A percentile compares a stretch with the other conserved stretches of the same genome.
Conservation (phyloP, 306 rosid species). For the Prinsepia uniflora region DNA sequence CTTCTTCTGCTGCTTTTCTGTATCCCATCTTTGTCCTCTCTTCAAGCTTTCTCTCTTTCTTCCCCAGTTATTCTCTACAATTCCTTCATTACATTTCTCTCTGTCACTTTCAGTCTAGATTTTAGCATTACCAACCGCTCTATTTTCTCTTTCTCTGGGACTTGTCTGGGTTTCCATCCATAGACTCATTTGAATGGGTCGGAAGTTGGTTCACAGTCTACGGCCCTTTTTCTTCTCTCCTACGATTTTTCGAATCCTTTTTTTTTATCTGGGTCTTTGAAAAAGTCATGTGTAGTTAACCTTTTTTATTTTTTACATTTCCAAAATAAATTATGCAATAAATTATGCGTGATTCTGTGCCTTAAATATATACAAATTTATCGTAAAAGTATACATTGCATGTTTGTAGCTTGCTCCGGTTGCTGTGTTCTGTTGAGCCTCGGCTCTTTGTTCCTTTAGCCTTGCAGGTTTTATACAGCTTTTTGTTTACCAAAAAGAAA, state of each 20-base stretch:
- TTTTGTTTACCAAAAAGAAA: too few relatives aligned
- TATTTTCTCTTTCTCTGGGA: background rate
- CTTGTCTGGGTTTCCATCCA: background rate
- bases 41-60: background rate
- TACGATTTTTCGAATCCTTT: background rate
- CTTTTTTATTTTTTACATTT: too few relatives aligned
- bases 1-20: background rate
- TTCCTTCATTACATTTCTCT: background rate
- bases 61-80: background rate
- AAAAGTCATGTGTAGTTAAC: too few relatives aligned
- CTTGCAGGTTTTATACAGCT: too few relatives aligned
- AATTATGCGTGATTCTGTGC: too few relatives aligned
- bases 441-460: too few relatives aligned
- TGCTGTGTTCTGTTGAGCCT: too few relatives aligned
- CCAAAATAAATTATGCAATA: too few relatives aligned
- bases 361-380: too few relatives aligned
- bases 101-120: conserved; percentile 1
- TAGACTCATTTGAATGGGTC: conserved; percentile 8
- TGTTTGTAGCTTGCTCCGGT: too few relatives aligned
- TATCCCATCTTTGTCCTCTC: conserved; percentile 20
- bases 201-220: background rate
- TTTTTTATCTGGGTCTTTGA: background rate
- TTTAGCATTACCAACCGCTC: background rate
- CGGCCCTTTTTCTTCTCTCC: conserved; percentile 16
- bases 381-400: too few relatives aligned